These are phyloP conservation scores for Debaryomyces castellii DNA, from an alignment of 805 yeast species.

Conservation along the genomic window DNA sequence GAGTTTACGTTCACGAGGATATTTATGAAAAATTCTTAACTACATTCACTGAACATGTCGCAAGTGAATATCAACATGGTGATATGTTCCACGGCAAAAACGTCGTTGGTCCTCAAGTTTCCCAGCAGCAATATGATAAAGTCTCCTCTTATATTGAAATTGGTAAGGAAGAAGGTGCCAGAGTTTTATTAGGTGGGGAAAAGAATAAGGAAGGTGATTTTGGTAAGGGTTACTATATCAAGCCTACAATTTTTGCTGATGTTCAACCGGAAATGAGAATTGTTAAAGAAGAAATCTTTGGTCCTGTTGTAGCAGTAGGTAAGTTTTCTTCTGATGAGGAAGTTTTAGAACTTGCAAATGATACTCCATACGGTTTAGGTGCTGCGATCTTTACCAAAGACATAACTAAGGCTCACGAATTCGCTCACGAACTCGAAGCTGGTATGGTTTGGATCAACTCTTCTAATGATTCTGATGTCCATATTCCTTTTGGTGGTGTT, in stretches of 20 bases:
- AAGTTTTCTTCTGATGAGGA: slow-evolving; percentile 68
- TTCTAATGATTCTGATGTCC: slow-evolving; percentile 42
- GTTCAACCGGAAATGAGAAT: slow-evolving; percentile 64
- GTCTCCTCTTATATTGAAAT: slow-evolving; percentile 43
- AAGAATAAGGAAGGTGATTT: slow-evolving; percentile 38
- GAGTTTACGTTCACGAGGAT: slow-evolving; percentile 57
- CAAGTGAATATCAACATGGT: slow-evolving; percentile 54
- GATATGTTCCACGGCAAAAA: slow-evolving; percentile 47
- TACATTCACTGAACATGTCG: slow-evolving; percentile 45
- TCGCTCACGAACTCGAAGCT: slow-evolving; percentile 51
- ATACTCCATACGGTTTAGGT: slow-evolving; percentile 75
- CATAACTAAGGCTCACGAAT: slow-evolving; percentile 60
- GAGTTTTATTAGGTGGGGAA: slow-evolving; percentile 41
- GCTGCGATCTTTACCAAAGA: slow-evolving; percentile 77
- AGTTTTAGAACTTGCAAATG: slow-evolving; percentile 68
- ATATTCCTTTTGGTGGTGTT: slow-evolving; percentile 76
- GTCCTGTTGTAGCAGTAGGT: slow-evolving; percentile 76
- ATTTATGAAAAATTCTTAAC: slow-evolving; percentile 54
- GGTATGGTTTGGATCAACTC: slow-evolving; percentile 50
- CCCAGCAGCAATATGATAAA: slow-evolving; percentile 55
- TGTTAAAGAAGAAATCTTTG: slow-evolving; percentile 81
- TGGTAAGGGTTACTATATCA: slow-evolving; percentile 61
- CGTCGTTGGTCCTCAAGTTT: slow-evolving; percentile 63
- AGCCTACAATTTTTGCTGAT: slow-evolving; percentile 76
- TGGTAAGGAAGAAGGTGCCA: slow-evolving; percentile 47